Conservation (phyloP, 352 stramenopile species). For the Globisporangium barbulae region DNA sequence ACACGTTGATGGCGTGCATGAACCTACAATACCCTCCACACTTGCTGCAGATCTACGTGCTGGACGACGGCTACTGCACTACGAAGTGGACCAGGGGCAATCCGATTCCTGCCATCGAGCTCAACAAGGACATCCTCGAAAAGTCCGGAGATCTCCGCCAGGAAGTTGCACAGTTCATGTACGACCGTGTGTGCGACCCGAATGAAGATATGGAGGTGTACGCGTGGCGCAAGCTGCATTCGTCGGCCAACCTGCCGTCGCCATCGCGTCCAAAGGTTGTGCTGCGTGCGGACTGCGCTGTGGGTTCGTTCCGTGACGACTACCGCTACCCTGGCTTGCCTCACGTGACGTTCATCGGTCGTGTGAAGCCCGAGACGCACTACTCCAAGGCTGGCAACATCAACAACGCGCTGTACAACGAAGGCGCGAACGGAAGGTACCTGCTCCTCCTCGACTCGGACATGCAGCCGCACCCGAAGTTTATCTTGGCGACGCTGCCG, state of each 20-base stretch:
- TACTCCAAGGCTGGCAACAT: constrained; percentile 89
- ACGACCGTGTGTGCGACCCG: constrained; percentile 80
- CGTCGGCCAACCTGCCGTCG: constrained; percentile 76
- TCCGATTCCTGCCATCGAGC: constrained; percentile 54
- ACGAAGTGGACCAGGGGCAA: constrained; percentile 82
- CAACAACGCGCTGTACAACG: constrained; percentile 89
- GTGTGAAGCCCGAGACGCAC: constrained; percentile 71
- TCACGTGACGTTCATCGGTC: constrained; percentile 74
- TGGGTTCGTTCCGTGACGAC: constrained; percentile 81
- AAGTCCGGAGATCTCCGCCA: constrained; percentile 76
- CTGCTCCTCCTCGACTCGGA: constrained; percentile 79
- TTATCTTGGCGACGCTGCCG: constrained; percentile 70
- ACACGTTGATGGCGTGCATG: constrained; percentile 85
- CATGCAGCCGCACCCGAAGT: constrained; percentile 86
- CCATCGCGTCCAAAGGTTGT: constrained; percentile 56
- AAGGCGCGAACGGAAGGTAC: constrained; percentile 78
- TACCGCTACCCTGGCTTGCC: constrained; percentile 82
- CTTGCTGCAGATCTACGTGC: constrained; percentile 80
- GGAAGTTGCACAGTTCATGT: constrained; percentile 88
- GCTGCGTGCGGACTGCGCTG: constrained; percentile 58
- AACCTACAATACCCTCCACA: constrained; percentile 87
- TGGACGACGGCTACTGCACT: constrained; percentile 83
- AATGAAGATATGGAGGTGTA: constrained; percentile 88
- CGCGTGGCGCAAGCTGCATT: constrained; percentile 83
- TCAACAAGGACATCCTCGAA: constrained; percentile 72